Conservation (phyloP, 176 grass and related monocot species). For the Typha latifolia region DNA sequence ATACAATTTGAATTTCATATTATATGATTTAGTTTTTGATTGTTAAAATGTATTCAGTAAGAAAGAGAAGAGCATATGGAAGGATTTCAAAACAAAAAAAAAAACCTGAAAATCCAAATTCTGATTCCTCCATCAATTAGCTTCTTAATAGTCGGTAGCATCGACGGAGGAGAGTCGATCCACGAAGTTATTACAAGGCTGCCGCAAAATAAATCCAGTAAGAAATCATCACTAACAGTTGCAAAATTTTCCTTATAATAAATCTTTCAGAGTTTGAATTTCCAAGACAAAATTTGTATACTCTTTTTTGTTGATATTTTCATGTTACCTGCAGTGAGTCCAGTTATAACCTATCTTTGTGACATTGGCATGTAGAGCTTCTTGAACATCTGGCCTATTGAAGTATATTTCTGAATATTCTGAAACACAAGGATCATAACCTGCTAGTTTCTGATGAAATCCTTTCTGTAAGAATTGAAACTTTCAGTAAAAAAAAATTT, state of each 20-base stretch:
- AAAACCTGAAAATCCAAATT: slow-evolving; percentile 26
- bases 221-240: neutral
- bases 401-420: slow-evolving; percentile 55
- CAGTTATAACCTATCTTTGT: slow-evolving; percentile 70
- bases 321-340: slow-evolving; percentile 80
- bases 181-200: slow-evolving; percentile 37
- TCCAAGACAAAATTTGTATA: neutral
- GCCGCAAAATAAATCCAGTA: neutral
- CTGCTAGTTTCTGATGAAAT: slow-evolving; percentile 47
- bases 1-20: too few species aligned
- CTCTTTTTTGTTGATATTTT: too few species aligned
- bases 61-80: too few species aligned
- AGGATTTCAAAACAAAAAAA: neutral
- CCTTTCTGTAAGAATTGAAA: neutral
- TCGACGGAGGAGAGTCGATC: slow-evolving; percentile 41
- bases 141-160: slow-evolving; percentile 61
- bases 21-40: too few species aligned
- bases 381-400: slow-evolving; percentile 82
- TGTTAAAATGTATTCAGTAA: too few species aligned
- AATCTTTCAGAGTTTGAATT: neutral
- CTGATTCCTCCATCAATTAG: slow-evolving; percentile 48
- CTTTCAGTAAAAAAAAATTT: neutral
- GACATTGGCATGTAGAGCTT: slow-evolving; percentile 74
- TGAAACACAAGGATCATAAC: slow-evolving; percentile 68
- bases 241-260: neutral